Evolutionary conservation across 352 stramenopile species (phyloP), one percentile per base, ranked within the genome.

Genomic region (Halophytophthora batemanensis): DNA sequence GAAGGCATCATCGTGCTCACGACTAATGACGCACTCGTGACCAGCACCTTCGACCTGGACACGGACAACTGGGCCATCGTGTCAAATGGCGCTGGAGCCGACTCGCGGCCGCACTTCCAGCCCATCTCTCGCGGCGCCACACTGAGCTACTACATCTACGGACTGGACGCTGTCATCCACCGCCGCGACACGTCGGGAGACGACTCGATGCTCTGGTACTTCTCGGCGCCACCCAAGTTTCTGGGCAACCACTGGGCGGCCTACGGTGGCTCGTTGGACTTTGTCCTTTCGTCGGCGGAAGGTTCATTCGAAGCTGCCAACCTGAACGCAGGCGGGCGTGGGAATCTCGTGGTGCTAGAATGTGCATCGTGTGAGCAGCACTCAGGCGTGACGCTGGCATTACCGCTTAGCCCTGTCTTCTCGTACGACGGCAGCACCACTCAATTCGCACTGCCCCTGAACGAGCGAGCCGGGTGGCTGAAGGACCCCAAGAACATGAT

Each of bases 401-500:
- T 95, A 77, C 86, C 87, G 12, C 59, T 97, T 6, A 81, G 68
- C 21, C 59, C 59, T 11, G 72, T 83, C 25, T 91, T 90, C 40
- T 71, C 71, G 23, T 98, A 96, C 53, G 77, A 87, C 48, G 89
- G 88, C 6, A 64, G 69, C 15, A 86, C 80, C 18, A 95, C 79
- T 34, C 75, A 88, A 47, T 97, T 96, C 58, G 70, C 64, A 2
- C 36, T 98, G 14, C 72, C 72, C 5, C 75, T 98, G 15, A 74
- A 76, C 17, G 87, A 97, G 56, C 70, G 74, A 35, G 66, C 69
- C n/a, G 87, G 87, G 3, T 98, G 91, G 91, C 18, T 93, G 10
- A 95, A 93, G 49, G 86, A 97, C 58, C 91, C 88, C 8, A 92
- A 95, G 54, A 98, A 98, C 55, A 77, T 87, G 39, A 65, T 97